Conservation (phyloP, 352 stramenopile species). For the Globisporangium recalcitrans region DNA sequence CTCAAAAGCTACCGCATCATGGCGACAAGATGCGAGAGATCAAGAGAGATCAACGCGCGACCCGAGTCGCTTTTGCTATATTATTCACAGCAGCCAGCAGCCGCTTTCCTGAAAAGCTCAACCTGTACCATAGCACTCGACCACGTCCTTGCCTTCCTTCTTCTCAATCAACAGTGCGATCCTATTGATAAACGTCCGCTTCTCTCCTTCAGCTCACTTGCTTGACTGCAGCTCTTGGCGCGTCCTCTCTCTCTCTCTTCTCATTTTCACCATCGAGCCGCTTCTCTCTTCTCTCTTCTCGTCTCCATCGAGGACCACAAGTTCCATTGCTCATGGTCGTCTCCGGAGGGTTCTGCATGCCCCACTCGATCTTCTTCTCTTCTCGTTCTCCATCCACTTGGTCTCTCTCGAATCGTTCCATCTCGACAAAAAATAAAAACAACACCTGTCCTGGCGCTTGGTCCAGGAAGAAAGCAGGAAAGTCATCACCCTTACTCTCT, state of each 20-base stretch:
- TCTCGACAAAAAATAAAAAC: conserved; percentile 20
- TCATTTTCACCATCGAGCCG: background rate
- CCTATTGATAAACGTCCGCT: conserved; percentile 2
- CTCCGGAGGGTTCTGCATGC: background rate
- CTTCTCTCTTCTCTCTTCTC: background rate
- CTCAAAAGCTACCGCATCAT: no score
- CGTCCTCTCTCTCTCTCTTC: conserved; percentile 1
- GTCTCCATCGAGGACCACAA: conserved; percentile 20
- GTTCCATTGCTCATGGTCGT: conserved; percentile 35
- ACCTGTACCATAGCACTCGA: background rate
- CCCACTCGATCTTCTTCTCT: background rate
- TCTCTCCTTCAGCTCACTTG: background rate
- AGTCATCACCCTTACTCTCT: background rate
- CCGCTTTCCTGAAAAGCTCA: background rate
- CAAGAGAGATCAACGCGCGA: background rate
- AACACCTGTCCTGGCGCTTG: conserved; percentile 12
- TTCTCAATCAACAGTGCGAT: conserved; percentile 10
- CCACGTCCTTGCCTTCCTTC: background rate
- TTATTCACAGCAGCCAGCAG: background rate
- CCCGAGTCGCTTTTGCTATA: background rate
- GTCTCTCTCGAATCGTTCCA: conserved; percentile 18
- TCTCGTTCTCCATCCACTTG: background rate
- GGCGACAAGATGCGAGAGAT: background rate
- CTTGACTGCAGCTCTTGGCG: background rate
- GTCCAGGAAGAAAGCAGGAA: conserved; percentile 6